Base-by-base conservation (phyloP, 2,329 filamentous ascomycete genomes). In the Diatrype stigma region DNA sequence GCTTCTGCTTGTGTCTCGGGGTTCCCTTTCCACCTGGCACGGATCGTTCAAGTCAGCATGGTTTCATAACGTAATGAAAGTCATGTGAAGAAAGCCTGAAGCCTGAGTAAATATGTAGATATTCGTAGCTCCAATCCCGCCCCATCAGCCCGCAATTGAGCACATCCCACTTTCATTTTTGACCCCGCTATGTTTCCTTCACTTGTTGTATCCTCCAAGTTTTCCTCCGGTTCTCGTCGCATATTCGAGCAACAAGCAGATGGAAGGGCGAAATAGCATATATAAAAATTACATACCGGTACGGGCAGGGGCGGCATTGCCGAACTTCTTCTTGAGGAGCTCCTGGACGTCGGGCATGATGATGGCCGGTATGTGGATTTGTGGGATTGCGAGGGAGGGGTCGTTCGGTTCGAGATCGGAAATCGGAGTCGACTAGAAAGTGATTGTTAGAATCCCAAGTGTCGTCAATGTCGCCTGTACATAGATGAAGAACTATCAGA, bases 1-100 rank as follows among this genome's bases (percentile, higher is more conserved):
- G 95, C 90, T 97, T 99, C 75, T 94, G 87, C 85, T 96, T 95
- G 81, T 94, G 85, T 80, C 94, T 85, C 71, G 94, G 94, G 65
- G 94, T 96, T 68, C 94, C 94, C 84, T 99, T 99, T 80, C 94
- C 94, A 80, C 93, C 65, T 67, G 48, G 37, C 40, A n/a, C 23
- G 12, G 34, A 42, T 47, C 38, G 37, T 22, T 12, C 40, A 11
- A 5, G 21, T 44, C 2, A 44, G 40, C 40, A 44, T 44, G 12
- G 21, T 12, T 14, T 28, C n/a, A 17, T 16, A 37, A 7, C 34
- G 14, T 37, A 37, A 16, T 37, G 34, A 37, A 37, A 16, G 34
- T 14, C 34, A 37, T 6, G 12, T 17, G n/a, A 7, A 16, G 14
- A 16, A 37, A 14, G 7, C 30, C 7, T 34, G 14, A 34, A 34